These are phyloP conservation scores for Arthroderma sp. DNA, from an alignment of 2,329 filamentous ascomycete species.

Conservation along the genomic window DNA sequence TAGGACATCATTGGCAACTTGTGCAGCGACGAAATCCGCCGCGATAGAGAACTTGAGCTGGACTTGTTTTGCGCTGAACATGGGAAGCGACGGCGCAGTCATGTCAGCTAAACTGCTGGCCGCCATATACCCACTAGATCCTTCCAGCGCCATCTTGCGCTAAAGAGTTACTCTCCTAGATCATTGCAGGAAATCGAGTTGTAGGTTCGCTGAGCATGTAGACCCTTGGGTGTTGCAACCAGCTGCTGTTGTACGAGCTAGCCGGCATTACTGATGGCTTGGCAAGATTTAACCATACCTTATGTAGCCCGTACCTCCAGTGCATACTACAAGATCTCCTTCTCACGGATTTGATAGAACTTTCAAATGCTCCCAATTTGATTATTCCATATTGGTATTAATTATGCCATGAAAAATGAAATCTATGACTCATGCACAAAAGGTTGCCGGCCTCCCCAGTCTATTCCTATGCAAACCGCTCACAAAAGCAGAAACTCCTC, in stretches of 20 bases:
- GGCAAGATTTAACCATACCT: no score
- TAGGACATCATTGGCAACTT: conserved; percentile 94
- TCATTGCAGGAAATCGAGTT: conserved; percentile 7
- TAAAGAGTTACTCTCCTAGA: conserved; percentile 5
- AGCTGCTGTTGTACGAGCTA: background rate
- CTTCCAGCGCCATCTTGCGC: conserved; percentile 55
- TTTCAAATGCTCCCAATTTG: no score
- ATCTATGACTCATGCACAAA: no score
- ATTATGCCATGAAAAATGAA: no score
- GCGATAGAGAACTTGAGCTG: conserved; percentile 89
- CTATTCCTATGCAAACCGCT: no score
- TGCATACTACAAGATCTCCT: no score
- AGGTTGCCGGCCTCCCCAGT: no score
- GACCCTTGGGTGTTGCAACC: background rate
- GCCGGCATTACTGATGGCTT: background rate
- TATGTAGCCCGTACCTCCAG: no score
- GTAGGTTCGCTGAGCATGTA: background rate
- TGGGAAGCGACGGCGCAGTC: conserved; percentile 56
- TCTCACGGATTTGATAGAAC: no score
- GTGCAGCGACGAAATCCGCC: conserved; percentile 88
- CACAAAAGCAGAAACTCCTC: no score
- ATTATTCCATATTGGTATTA: no score
- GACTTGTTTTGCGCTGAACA: conserved; percentile 88
- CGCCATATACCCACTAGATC: conserved; percentile 58
- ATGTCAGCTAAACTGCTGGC: conserved; percentile 49